Evolutionary conservation across 306 rosid genomes (phyloP), one percentile per base, ranked within the genome.

Genomic region (Fagus crenata): DNA sequence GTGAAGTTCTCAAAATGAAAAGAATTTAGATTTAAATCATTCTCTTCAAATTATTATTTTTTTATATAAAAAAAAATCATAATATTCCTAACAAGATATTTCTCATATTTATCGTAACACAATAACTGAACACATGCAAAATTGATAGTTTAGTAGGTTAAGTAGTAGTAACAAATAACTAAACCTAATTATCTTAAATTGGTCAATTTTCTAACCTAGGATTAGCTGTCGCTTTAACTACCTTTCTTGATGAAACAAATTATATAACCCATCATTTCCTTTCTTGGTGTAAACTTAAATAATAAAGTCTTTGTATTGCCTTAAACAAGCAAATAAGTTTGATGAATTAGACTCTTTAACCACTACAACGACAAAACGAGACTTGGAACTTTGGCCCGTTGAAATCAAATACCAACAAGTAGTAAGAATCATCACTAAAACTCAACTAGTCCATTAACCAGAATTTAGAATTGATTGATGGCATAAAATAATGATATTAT

Each of bases 241-340:
- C 64, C 7, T 82, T 28, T 51, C 36, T 28, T 42, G 13, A 7
- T n/a, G 1, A 75, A 49, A 11, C 36, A 63, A 8, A 6, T 54
- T 61, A 53, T 65, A 71, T 67, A 77, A 56, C 51, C 84, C 69
- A 77, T 86, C 88, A 79, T 80, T 86, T 89, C 51, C 81, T 86
- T 84, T 83, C 85, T 37, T 58, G 37, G 41, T 75, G 58, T 39
- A 81, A 49, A 61, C 74, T 74, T 65, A 67, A 39, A 46, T 46
- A 46, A 36, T 75, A 8, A 36, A 67, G 12, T 31, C 58, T 54
- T 8, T 69, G 35, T 41, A 68, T 61, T 61, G 75, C 32, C 77
- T 58, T 71, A 71, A 74, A 74, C 73, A 81, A 74, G 42, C 55
- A 77, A 40, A 49, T 78, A 37, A 82, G 31, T 53, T 46, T 39